Percentiles rank a stretch among this genome's conserved stretches.
Conservation (phyloP, 2,329 filamentous ascomycete species). For the Cryphonectria japonica region DNA sequence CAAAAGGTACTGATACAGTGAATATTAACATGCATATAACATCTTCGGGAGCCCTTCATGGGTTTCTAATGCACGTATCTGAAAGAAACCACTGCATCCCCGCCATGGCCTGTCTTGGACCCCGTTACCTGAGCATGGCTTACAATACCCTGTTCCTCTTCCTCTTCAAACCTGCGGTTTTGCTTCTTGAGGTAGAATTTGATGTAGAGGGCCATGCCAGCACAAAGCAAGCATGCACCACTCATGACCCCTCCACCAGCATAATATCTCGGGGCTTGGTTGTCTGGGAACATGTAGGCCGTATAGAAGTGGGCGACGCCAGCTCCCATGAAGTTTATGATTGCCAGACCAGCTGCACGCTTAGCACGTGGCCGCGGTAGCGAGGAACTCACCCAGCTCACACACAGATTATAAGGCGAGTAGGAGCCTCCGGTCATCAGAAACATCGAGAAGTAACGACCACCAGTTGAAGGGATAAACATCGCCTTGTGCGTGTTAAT, state of each 20-base stretch:
- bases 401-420: slow-evolving; percentile 30
- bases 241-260: not conserved
- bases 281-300: not conserved
- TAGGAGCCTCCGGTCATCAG: slow-evolving; percentile 32
- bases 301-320: not conserved
- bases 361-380: slow-evolving; percentile 34
- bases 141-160: not conserved
- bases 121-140: not conserved
- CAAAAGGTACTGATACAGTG: too few species aligned
- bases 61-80: not conserved
- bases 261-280: not conserved
- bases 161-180: not conserved
- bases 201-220: not conserved
- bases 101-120: not conserved
- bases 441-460: slow-evolving; percentile 25
- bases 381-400: slow-evolving; percentile 33
- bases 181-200: not conserved
- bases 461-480: not conserved
- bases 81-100: not conserved
- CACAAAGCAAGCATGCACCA: not conserved
- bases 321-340: not conserved
- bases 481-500: not conserved
- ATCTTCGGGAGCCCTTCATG: not conserved
- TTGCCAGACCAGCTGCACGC: slow-evolving; percentile 24
- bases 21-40: too few species aligned